phyloP scores from a whole-genome alignment of 2,329 filamentous ascomycete genomes.

The Aspergillus nomiae region DNA sequence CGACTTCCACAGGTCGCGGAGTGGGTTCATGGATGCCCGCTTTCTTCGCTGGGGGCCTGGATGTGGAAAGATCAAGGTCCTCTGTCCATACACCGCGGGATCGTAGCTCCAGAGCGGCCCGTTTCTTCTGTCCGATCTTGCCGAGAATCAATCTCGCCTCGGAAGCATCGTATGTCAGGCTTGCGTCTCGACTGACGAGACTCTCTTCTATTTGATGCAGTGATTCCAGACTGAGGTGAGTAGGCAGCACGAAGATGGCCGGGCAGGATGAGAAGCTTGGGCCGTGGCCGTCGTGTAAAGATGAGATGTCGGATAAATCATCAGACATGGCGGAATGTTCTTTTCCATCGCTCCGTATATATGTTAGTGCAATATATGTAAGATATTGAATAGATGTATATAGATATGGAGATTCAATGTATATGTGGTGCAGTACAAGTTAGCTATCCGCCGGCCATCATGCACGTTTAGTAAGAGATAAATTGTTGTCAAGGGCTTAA shows the following conservation, averaged over 20 bases:
- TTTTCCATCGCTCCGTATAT: neutral
- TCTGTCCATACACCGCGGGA: slow-evolving; percentile 61
- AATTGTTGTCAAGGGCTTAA: neutral
- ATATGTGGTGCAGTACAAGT: neutral
- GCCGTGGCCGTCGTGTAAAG: neutral
- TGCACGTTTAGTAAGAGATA: neutral
- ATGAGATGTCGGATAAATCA: neutral
- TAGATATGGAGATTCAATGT: neutral
- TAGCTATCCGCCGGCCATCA: neutral
- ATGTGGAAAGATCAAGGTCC: slow-evolving; percentile 23
- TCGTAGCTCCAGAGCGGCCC: slow-evolving; percentile 77
- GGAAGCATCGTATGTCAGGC: slow-evolving; percentile 68
- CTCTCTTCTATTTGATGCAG: slow-evolving; percentile 65
- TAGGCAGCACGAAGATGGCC: slow-evolving; percentile 71
- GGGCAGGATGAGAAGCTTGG: slow-evolving; percentile 49
- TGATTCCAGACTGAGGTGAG: slow-evolving; percentile 66
- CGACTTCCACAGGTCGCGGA: neutral
- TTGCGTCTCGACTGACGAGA: slow-evolving; percentile 57
- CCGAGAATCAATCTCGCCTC: slow-evolving; percentile 77
- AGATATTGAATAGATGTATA: neutral
- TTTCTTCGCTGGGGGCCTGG: slow-evolving; percentile 30
- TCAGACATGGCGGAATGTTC: neutral
- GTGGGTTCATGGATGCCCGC: slow-evolving; percentile 19
- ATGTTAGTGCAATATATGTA: neutral
- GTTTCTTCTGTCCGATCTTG: slow-evolving; percentile 67